A percentile compares a stretch with the other conserved stretches of the same genome.
These are phyloP conservation scores for Russula earlei DNA, from an alignment of 768 basidiomycete species.

Conservation along the genomic window DNA sequence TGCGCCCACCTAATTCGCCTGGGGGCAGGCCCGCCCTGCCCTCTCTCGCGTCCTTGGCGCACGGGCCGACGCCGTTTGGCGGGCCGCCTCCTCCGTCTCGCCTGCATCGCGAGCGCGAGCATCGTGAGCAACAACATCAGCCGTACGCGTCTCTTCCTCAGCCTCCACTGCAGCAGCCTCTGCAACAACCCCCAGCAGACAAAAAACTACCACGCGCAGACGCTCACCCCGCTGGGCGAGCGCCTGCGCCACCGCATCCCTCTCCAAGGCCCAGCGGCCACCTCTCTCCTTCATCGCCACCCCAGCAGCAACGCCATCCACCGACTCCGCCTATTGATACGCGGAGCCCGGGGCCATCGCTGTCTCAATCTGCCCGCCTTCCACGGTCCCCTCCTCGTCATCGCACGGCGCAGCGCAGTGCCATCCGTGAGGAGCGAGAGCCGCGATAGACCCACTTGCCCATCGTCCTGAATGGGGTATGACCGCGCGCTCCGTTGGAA, in stretches of 20 bases:
- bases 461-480: background rate
- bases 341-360: conserved; percentile 5
- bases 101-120: conserved; percentile 3
- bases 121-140: conserved; percentile 11
- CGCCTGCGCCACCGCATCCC: conserved; percentile 18
- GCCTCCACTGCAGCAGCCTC: conserved; percentile 13
- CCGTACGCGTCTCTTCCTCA: conserved; percentile 17
- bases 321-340: conserved; percentile 11
- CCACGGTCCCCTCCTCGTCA: conserved; percentile 1
- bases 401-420: background rate
- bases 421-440: conserved; percentile 11
- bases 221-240: conserved; percentile 23
- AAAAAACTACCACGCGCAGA: conserved; percentile 22
- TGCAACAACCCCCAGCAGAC: conserved; percentile 12
- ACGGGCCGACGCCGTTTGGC: conserved; percentile 1
- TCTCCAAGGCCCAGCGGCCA: conserved; percentile 21
- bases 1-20: conserved; percentile 7
- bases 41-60: conserved; percentile 7
- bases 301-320: background rate
- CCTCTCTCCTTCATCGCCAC: conserved; percentile 10
- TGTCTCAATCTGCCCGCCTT: background rate
- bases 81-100: conserved; percentile 8
- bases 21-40: conserved; percentile 4
- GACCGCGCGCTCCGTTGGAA: background rate
- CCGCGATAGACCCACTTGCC: background rate